Percentiles rank a stretch among this genome's conserved stretches.
Conservation (phyloP, 2,329 filamentous ascomycete genomes). For the Coniochaeta pulveracea region DNA sequence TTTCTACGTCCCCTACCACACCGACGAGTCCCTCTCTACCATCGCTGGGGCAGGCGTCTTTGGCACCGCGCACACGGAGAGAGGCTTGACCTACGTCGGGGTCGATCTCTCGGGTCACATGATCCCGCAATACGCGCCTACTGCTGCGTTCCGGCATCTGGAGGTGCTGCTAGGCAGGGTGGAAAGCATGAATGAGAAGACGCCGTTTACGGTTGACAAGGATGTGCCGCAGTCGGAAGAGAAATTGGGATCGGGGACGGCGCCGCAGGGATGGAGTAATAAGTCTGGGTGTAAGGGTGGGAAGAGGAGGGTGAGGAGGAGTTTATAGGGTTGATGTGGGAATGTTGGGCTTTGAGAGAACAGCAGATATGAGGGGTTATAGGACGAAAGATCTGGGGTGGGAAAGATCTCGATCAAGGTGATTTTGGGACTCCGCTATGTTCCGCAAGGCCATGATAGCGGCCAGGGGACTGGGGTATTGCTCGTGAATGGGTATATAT, state of each 20-base stretch:
- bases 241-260: constrained; percentile 16
- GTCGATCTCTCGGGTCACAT: constrained; percentile 58
- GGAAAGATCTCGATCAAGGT: no score
- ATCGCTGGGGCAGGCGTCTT: constrained; percentile 45
- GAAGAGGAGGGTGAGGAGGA: constrained; percentile 1
- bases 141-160: constrained; percentile 57
- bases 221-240: constrained; percentile 13
- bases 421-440: no score
- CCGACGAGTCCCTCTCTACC: constrained; percentile 21
- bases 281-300: background rate
- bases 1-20: constrained; percentile 59
- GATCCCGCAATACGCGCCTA: constrained; percentile 56
- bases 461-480: no score
- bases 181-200: constrained; percentile 33
- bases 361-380: background rate
- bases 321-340: background rate
- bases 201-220: constrained; percentile 23
- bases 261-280: constrained; percentile 14
- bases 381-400: no score
- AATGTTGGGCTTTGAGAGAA: background rate
- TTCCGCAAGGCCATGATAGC: no score
- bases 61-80: constrained; percentile 61
- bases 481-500: no score
- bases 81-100: constrained; percentile 61
- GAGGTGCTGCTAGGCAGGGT: constrained; percentile 68